phyloP scores from a whole-genome alignment of 805 yeast species.

The Hanseniaspora mollemarum region DNA sequence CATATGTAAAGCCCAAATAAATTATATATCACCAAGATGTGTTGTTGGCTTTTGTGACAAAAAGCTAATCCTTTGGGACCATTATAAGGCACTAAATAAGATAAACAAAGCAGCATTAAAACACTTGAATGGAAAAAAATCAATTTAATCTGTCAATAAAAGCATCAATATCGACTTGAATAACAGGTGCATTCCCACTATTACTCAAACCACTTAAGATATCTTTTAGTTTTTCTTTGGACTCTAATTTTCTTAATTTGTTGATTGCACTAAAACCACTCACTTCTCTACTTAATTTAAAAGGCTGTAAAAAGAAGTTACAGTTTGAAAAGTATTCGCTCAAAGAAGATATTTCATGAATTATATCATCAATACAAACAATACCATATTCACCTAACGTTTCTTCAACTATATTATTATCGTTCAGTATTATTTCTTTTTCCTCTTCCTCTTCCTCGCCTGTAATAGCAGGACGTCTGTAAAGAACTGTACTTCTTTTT shows the following conservation, averaged over 20 bases:
- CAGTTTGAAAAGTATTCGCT: slow-evolving; percentile 56
- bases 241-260: slow-evolving; percentile 52
- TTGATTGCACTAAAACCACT: slow-evolving; percentile 66
- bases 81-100: not conserved
- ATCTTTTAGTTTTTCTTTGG: slow-evolving; percentile 39
- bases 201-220: slow-evolving; percentile 37
- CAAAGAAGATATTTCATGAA: slow-evolving; percentile 54
- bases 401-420: slow-evolving; percentile 66
- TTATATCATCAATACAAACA: slow-evolving; percentile 70
- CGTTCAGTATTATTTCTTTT: slow-evolving; percentile 47
- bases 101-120: not conserved
- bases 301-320: slow-evolving; percentile 56
- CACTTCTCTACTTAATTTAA: slow-evolving; percentile 56
- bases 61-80: too few relatives aligned
- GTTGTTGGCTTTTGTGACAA: too few relatives aligned
- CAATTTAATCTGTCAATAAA: slow-evolving; percentile 57
- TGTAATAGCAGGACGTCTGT: slow-evolving; percentile 20
- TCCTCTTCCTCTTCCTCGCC: slow-evolving; percentile 28
- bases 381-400: slow-evolving; percentile 55
- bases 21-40: too few relatives aligned
- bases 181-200: slow-evolving; percentile 52
- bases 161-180: slow-evolving; percentile 62
- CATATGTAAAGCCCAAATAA: too few relatives aligned
- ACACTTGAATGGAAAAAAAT: not conserved
- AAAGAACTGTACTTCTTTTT: slow-evolving; percentile 55